Evolutionary conservation across 2,329 filamentous ascomycete genomes (phyloP).

Genomic region (Diaporthe ampelina): DNA sequence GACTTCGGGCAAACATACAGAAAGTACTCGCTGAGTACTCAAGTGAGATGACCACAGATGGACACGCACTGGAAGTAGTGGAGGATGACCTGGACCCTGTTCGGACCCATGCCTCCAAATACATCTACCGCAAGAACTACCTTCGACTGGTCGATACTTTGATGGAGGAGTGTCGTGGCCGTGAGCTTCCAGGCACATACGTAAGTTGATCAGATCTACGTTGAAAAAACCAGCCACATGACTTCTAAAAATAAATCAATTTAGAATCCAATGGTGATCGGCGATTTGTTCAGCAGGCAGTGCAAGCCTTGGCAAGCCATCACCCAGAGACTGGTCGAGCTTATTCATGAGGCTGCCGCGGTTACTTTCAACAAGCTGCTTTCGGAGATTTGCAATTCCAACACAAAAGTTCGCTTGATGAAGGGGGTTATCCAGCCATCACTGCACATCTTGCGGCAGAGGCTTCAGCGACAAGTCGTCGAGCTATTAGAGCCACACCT

Average conservation of each 20-base stretch:
- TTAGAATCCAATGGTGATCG: constrained; percentile 46
- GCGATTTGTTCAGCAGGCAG: constrained; percentile 47
- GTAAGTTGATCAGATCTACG: background rate
- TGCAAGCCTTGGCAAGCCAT: constrained; percentile 48
- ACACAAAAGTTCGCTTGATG: constrained; percentile 45
- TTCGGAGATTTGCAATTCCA: constrained; percentile 44
- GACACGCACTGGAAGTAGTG: constrained; percentile 47
- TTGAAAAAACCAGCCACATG: background rate
- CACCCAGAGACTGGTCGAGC: constrained; percentile 46
- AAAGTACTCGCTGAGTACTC: constrained; percentile 44
- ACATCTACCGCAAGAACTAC: constrained; percentile 39
- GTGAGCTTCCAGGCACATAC: constrained; percentile 48
- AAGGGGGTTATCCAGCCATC: constrained; percentile 45
- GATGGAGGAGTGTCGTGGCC: constrained; percentile 47
- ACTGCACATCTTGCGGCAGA: constrained; percentile 43
- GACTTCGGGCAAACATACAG: constrained; percentile 47
- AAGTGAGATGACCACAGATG: constrained; percentile 45
- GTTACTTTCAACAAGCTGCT: constrained; percentile 44
- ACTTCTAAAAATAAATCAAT: background rate
- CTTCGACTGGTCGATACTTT: constrained; percentile 42
- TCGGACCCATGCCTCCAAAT: constrained; percentile 16
- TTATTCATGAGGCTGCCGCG: constrained; percentile 46
- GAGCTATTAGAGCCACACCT: constrained; percentile 47
- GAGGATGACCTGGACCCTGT: constrained; percentile 43
- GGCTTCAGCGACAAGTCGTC: constrained; percentile 44